phyloP scores from a whole-genome alignment of 768 basidiomycete species.

The Termitomyces sp. region DNA sequence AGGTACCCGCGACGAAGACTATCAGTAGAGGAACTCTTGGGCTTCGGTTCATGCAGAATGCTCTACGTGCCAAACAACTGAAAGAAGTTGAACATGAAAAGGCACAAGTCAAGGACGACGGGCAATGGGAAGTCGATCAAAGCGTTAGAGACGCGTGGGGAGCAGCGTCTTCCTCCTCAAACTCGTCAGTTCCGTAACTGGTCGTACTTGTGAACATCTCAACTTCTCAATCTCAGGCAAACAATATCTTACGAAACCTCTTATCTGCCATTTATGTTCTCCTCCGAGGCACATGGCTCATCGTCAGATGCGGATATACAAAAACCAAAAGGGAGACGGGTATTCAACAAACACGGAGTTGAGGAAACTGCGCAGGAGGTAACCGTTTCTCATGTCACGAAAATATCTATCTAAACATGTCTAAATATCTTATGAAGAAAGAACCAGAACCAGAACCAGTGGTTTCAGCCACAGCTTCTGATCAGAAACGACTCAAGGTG shows the following conservation, averaged over 20 bases:
- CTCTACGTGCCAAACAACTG: constrained; percentile 47
- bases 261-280: constrained; percentile 62
- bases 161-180: constrained; percentile 11
- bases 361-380: constrained; percentile 32
- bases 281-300: constrained; percentile 24
- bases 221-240: constrained; percentile 12
- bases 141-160: constrained; percentile 53
- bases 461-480: constrained; percentile 3
- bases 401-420: neutral
- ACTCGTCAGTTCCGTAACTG: constrained; percentile 15
- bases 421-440: constrained; percentile 17
- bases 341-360: constrained; percentile 44
- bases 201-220: neutral
- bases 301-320: constrained; percentile 12
- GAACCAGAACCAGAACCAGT: constrained; percentile 10
- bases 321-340: constrained; percentile 43
- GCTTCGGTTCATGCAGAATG: constrained; percentile 72
- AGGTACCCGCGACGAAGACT: constrained; percentile 20
- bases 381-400: constrained; percentile 2
- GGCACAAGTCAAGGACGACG: constrained; percentile 56
- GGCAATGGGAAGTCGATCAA: constrained; percentile 56
- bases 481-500: constrained; percentile 9
- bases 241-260: constrained; percentile 50
- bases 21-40: constrained; percentile 61
- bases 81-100: constrained; percentile 44